Conservation (phyloP, 805 yeast genomes). For the Wickerhamiella slavikovae region DNA sequence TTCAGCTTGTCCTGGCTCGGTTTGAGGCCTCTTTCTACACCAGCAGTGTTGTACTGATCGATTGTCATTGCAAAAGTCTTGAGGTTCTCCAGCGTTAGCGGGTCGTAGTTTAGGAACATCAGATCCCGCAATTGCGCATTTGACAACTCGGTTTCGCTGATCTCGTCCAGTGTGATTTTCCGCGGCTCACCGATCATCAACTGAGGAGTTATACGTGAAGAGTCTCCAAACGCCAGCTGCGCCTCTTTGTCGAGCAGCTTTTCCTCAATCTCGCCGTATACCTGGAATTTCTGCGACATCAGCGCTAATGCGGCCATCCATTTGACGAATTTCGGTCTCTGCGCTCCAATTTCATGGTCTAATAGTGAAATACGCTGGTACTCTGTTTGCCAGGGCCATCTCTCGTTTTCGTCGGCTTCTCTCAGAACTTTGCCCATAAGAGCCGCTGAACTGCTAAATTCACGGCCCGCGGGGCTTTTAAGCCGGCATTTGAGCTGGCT, state of each 20-base stretch:
- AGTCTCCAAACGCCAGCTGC: conserved; percentile 2
- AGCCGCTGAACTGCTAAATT: too few relatives aligned
- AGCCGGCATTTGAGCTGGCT: too few relatives aligned
- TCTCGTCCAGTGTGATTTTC: not conserved
- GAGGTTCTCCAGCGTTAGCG: not conserved
- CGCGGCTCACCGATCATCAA: too few relatives aligned
- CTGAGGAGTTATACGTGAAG: not conserved
- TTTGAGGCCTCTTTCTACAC: not conserved
- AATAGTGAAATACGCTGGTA: too few relatives aligned
- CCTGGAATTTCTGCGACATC: conserved; percentile 15
- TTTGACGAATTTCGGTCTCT: conserved; percentile 12
- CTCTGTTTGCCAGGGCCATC: too few relatives aligned
- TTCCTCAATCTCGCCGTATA: conserved; percentile 14
- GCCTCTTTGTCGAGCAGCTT: conserved; percentile 11
- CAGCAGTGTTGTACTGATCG: not conserved
- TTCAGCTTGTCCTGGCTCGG: too few relatives aligned
- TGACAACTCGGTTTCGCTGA: not conserved
- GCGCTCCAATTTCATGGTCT: too few relatives aligned
- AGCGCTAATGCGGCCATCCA: conserved; percentile 15
- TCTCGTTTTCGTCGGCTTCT: too few relatives aligned
- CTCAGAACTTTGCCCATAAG: too few relatives aligned
- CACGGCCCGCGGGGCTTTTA: too few relatives aligned
- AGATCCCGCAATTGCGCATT: not conserved
- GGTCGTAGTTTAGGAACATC: conserved; percentile 1
- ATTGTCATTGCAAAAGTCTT: not conserved